Base-by-base conservation (phyloP, 352 stramenopile genomes). In the Pseudoperonospora humuli region DNA sequence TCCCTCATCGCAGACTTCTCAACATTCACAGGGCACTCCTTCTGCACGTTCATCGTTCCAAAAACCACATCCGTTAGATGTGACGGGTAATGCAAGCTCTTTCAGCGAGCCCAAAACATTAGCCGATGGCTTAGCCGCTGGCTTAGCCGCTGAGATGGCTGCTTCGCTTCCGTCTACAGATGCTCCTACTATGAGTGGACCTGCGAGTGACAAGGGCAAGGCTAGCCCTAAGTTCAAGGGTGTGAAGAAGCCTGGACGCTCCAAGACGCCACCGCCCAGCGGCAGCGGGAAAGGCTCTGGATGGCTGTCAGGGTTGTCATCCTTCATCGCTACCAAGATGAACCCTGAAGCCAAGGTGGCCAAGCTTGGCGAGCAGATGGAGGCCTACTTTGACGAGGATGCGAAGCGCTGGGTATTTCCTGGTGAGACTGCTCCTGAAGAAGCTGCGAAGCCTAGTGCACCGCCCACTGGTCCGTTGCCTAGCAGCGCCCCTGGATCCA, bases 371-470 rank as follows among this genome's bases (percentile, higher is more conserved):
- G 62, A 77, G 50, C 61, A 90, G 7, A 81, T 87, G 77, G 70
- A 87, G 31, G 80, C 76, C 7, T 90, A 90, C 45, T 94, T 70
- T 36, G 77, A 87, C 48, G 62, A 94, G 46, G 59, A 86, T 21
- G 70, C 75, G 31, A 89, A 94, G 56, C 68, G 80, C n/a, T 94
- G 83, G 83, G 67, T 94, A 5, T 93, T 94, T 54, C 83, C 83
- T 29, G 83, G 75, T 17, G 83, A 91, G 61, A 68, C 64, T 1
- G 61, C 70, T n/a, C 36, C 61, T 1, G 80, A 88, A 15, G 78
- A 90, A 46, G 51, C 64, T 3, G 20, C 57, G 9, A 79, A 75
- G 45, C 80, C 79, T 8, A 86, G 71, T 11, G 77, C 80, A 0
- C 83, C 83, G 7, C 83, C 82, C 1, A 91, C 47, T 7, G 79